These are phyloP conservation scores for Dactylellina sp. DNA, from an alignment of 2,329 filamentous ascomycete species.

Conservation along the genomic window DNA sequence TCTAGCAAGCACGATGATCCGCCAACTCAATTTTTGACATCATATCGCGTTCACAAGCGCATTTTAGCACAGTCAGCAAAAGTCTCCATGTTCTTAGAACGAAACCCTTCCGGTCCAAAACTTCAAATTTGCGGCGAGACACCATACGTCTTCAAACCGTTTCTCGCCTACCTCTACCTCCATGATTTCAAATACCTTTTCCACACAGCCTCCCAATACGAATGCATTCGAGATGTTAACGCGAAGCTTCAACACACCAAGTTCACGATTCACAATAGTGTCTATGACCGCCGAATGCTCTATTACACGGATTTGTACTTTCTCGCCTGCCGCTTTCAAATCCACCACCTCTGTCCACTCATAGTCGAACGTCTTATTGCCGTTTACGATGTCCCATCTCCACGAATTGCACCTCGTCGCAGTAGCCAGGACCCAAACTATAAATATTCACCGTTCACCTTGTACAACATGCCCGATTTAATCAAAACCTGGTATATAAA, in stretches of 20 bases:
- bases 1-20: background rate
- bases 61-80: constrained; percentile 15
- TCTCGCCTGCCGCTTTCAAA: constrained; percentile 7
- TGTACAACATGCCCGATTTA: constrained; percentile 33
- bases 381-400: constrained; percentile 24
- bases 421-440: constrained; percentile 17
- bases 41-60: constrained; percentile 27
- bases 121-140: constrained; percentile 16
- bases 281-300: constrained; percentile 14
- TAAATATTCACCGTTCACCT: constrained; percentile 23
- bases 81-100: background rate
- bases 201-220: background rate
- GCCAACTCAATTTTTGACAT: background rate
- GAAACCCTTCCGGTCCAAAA: background rate
- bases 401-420: background rate
- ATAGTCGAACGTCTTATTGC: constrained; percentile 28
- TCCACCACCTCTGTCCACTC: constrained; percentile 10
- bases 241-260: background rate
- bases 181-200: constrained; percentile 27
- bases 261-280: constrained; percentile 13
- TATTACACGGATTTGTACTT: constrained; percentile 27
- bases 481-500: constrained; percentile 18
- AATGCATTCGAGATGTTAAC: constrained; percentile 2
- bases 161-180: constrained; percentile 32
- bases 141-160: constrained; percentile 2